These are phyloP conservation scores for Diaporthe destruens DNA, from an alignment of 2,329 filamentous ascomycete genomes.

Conservation along the genomic window DNA sequence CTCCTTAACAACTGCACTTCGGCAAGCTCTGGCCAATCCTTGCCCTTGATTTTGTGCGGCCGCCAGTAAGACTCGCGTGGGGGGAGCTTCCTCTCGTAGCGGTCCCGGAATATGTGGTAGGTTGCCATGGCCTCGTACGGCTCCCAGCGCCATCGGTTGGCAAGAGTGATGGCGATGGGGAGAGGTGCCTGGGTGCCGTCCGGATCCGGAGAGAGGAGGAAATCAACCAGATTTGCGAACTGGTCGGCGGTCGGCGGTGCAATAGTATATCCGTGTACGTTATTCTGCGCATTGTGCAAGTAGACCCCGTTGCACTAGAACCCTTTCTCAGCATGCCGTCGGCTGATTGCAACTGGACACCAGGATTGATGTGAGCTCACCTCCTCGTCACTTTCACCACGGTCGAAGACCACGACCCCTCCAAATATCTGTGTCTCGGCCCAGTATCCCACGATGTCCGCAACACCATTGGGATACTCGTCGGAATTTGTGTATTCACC, in stretches of 20 bases:
- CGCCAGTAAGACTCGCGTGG: neutral
- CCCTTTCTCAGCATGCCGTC: neutral
- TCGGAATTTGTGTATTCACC: neutral
- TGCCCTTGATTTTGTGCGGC: neutral
- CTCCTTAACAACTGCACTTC: neutral
- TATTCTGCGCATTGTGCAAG: neutral
- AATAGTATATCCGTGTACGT: neutral
- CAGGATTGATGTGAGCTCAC: neutral
- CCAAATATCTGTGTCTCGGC: slow-evolving; percentile 9
- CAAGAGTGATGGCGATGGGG: neutral
- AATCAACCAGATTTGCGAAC: neutral
- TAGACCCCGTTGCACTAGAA: neutral
- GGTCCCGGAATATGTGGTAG: neutral
- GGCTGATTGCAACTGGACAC: too few species aligned
- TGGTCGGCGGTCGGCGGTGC: neutral
- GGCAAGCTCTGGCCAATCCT: neutral
- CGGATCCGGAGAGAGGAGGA: neutral
- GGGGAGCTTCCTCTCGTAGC: slow-evolving; percentile 6
- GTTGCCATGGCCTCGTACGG: neutral
- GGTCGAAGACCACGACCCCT: slow-evolving; percentile 6
- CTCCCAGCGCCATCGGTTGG: neutral
- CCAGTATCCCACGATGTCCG: neutral
- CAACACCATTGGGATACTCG: neutral
- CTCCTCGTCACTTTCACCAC: slow-evolving; percentile 1
- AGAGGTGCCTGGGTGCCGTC: neutral